Evolutionary conservation across 169 alveolate species (phyloP), one percentile per base, ranked within the genome.

Genomic region (Plasmodium malariae): DNA sequence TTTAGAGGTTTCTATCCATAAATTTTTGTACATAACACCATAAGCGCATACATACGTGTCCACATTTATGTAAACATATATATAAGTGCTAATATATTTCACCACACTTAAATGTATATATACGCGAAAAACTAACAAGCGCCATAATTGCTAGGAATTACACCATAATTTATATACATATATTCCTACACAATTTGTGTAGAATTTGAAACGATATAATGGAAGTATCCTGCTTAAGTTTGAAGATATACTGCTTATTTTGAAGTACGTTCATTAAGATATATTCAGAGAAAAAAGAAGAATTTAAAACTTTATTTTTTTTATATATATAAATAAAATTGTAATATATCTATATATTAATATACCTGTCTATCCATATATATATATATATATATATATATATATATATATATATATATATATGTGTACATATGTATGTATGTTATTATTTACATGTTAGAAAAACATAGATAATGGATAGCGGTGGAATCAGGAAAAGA

Each of bases 401-500:
- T 55, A 73, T 26, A 73, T 55, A 72, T 34, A 45, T 73, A 73
- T 70, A 55, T 37, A 49, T 71, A 71, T 62, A 62, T 34, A 62
- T 34, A 62, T 34, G 19, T 57, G 19, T 57, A 21, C 28, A 0
- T 57, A 57, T 57, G 37, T 14, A 6, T 17, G 37, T 57, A 68
- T 49, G 19, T 68, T 57, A 14, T 28, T 12, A 17, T 14, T 68
- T 59, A 7, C 62, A 24, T 78, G 70, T 37, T 3, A 36, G 68
- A 30, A 55, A 3, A n/a, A n/a, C 24, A 14, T 51, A 80, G 12
- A 80, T 49, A 65, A 86, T 86, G 92, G 92, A 86, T 69, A 69
- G 12, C 70, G 36, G 85, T 0, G 87, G 87, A 37, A 70, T 86
- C 19, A 69, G 92, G 40, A 86, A 71, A 71, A 69, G 92, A 59